phyloP scores from a whole-genome alignment of 768 basidiomycete genomes.

The Tylopilus vinaceipallidus region DNA sequence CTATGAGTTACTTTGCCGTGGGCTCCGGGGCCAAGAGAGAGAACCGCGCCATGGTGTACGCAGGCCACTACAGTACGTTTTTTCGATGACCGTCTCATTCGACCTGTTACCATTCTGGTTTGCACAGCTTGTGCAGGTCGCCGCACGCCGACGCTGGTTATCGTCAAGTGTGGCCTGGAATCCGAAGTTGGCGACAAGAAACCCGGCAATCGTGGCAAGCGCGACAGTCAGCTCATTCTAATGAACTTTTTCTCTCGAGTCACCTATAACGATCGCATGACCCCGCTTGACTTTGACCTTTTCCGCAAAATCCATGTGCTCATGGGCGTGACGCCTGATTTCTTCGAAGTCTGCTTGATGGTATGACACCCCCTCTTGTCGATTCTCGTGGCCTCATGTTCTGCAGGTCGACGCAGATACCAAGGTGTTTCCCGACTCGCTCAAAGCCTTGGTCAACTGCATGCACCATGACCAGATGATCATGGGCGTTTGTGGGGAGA shows the following conservation, averaged over 20 bases:
- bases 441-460: conserved; percentile 90
- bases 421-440: conserved; percentile 87
- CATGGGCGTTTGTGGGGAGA: conserved; percentile 99
- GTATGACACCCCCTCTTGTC: conserved; percentile 44
- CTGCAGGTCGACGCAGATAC: conserved; percentile 96
- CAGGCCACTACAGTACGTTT: conserved; percentile 95
- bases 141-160: conserved; percentile 88
- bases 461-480: conserved; percentile 99
- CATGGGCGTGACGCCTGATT: conserved; percentile 99
- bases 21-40: conserved; percentile 86
- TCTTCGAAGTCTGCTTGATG: conserved; percentile 97
- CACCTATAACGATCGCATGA: conserved; percentile 99
- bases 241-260: conserved; percentile 99
- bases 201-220: conserved; percentile 97
- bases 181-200: conserved; percentile 84
- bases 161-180: conserved; percentile 97
- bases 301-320: conserved; percentile 95
- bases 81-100: background rate
- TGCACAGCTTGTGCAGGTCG: conserved; percentile 74
- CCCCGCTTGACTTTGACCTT: conserved; percentile 94
- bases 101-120: background rate
- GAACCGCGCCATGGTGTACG: conserved; percentile 97
- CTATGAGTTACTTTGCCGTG: conserved; percentile 92
- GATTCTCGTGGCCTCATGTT: conserved; percentile 11
- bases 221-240: conserved; percentile 96